Base-by-base conservation (phyloP, 352 stramenopile species). In the Phytophthora multivora region DNA sequence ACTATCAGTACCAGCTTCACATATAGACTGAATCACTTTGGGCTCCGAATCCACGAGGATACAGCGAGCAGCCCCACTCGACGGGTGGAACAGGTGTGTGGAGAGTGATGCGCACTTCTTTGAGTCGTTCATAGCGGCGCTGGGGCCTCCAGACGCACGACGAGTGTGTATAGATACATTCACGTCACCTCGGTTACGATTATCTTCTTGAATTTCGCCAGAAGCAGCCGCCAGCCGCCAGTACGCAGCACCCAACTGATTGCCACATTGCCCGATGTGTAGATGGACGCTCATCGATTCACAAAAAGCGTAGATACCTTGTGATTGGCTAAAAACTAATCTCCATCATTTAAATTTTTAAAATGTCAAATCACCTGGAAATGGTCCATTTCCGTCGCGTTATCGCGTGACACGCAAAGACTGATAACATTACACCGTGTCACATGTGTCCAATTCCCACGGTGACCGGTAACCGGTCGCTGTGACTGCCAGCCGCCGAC, bases 41-140 rank as follows among this genome's bases (percentile, higher is more conserved):
- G 83, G 83, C 68, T 94, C 86, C 9, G 83, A 80, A 46, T 94
- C 86, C n/a, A 90, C 80, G 35, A 94, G 69, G 38, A 94, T 85
- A 51, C 81, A 91, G 26, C 80, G 77, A 28, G 83, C 83, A 45
- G 62, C 67, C 46, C 36, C 31, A n/a, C 63, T 75, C 12, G 26
- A 52, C n/a, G 53, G 65, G 33, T 89, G 80, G 56, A 80, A 89
- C 21, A 91, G 69, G n/a, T 78, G 65, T 50, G 71, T 67, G 13
- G 63, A 78, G 21, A 75, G 56, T 21, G 65, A 31, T 28, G 61
- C 46, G 26, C 21, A 19, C 25, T 18, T 59, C 10, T 43, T 55
- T 21, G 28, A 7, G 18, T 15, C 52, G n/a, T 54, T 66, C 42
- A 52, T 5, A 45, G 46, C 26, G 16, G 9, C 18, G 3, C 8